Conservation (phyloP, 2,329 filamentous ascomycete genomes). For the Tolypocladium pustulatum region DNA sequence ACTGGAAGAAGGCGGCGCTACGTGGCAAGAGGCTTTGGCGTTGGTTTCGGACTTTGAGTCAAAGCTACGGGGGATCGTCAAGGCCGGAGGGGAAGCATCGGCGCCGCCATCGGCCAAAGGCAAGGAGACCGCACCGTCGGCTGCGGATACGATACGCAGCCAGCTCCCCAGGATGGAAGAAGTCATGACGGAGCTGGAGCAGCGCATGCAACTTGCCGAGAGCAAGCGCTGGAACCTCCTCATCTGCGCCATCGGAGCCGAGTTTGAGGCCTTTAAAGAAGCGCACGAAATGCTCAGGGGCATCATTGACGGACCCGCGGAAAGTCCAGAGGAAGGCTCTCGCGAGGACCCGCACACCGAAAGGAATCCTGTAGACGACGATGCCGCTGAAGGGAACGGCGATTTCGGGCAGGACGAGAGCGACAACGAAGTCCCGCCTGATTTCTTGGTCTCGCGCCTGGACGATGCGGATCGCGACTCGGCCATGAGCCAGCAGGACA, state of each 20-base stretch:
- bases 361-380: neutral
- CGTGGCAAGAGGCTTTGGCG: constrained; percentile 55
- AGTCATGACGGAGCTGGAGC: constrained; percentile 45
- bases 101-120: constrained; percentile 11
- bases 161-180: constrained; percentile 46
- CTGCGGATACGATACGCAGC: constrained; percentile 27
- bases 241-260: constrained; percentile 65
- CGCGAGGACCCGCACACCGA: neutral
- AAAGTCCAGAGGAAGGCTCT: constrained; percentile 1
- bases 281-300: constrained; percentile 43
- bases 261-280: constrained; percentile 55
- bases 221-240: constrained; percentile 61
- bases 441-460: constrained; percentile 19
- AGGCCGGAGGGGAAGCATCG: constrained; percentile 10
- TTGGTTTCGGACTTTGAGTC: constrained; percentile 56
- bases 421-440: constrained; percentile 11
- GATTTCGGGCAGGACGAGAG: constrained; percentile 5
- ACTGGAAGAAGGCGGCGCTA: constrained; percentile 52
- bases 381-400: neutral
- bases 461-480: constrained; percentile 13
- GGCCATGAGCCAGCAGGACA: constrained; percentile 16
- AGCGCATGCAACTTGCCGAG: constrained; percentile 44
- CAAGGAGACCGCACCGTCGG: constrained; percentile 17
- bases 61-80: constrained; percentile 47
- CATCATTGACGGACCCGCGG: constrained; percentile 3